These are phyloP conservation scores for Dendrostoma leiphaemia DNA, from an alignment of 2,329 filamentous ascomycete genomes.

Conservation along the genomic window DNA sequence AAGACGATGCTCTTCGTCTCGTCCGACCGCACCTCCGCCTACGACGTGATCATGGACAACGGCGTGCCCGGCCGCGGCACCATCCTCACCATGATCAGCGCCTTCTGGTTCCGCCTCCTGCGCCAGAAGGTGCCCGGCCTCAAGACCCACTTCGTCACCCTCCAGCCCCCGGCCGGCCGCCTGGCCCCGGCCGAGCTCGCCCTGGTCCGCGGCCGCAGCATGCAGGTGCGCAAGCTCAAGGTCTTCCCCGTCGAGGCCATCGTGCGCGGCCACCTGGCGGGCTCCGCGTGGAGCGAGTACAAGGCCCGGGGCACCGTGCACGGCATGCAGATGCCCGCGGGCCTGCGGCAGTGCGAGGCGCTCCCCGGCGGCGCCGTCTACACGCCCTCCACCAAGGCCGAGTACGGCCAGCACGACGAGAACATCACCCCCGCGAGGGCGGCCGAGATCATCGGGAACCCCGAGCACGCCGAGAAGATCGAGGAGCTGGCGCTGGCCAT, in stretches of 20 bases:
- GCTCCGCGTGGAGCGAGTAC: constrained; percentile 80
- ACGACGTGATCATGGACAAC: constrained; percentile 87
- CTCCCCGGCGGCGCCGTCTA: constrained; percentile 65
- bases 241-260: constrained; percentile 81
- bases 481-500: constrained; percentile 63
- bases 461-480: constrained; percentile 59
- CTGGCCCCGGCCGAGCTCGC: constrained; percentile 43
- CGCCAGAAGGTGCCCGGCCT: constrained; percentile 43
- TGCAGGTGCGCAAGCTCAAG: constrained; percentile 72
- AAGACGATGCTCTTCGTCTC: constrained; percentile 30
- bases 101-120: constrained; percentile 55
- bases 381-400: constrained; percentile 84
- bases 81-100: constrained; percentile 45
- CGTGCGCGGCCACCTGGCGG: constrained; percentile 87
- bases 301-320: constrained; percentile 73
- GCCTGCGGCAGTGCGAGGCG: constrained; percentile 67
- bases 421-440: constrained; percentile 76
- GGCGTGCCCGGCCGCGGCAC: constrained; percentile 53
- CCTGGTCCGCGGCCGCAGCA: constrained; percentile 63
- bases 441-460: constrained; percentile 59
- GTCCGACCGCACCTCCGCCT: constrained; percentile 76
- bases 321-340: constrained; percentile 66
- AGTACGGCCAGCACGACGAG: constrained; percentile 74
- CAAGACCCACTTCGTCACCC: constrained; percentile 51
- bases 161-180: constrained; percentile 33